Percentiles rank a stretch among this genome's conserved stretches.
phyloP scores from a whole-genome alignment of 345 rosid species.

The Brassica napus region Da-Ae NC_063449.1:6570501-6571000 shows the following conservation, averaged over 20 bases:
- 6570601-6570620: neutral
- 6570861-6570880: neutral
- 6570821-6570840: neutral
- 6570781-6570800: neutral
- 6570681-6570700: neutral
- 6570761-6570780: neutral
- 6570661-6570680: neutral
- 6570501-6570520: neutral
- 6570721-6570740: neutral
- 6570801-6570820: neutral
- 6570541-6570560: neutral
- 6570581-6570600: neutral
- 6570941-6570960: neutral
- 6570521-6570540: neutral
- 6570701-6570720: neutral
- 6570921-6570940: neutral
- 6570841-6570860: neutral
- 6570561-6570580: neutral
- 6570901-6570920: neutral
- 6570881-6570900: neutral
- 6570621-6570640: neutral
- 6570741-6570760: neutral
- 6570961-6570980: neutral
- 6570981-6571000: neutral
- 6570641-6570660: neutral